Base-by-base conservation (phyloP, 1,284 basidiomycete genomes). In the Ceratorhiza oryzae-sativae region DNA sequence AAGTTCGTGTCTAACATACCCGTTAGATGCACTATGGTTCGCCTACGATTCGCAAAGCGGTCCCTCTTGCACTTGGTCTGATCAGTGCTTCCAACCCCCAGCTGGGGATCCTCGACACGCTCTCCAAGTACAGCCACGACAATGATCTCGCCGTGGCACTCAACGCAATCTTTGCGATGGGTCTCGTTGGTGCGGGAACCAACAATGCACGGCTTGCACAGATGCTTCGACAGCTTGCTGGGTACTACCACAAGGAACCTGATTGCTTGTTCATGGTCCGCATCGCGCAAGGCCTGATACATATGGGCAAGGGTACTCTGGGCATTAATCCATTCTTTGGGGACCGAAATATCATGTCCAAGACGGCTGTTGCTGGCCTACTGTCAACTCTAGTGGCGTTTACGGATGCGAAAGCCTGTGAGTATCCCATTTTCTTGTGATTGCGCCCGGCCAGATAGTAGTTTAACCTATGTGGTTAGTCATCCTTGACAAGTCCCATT, bases 91-190 rank as follows among this genome's bases (percentile, higher is more conserved):
- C 97, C 70, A 98, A 99, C 82, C 97, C 97, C 18, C 92, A 94
- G 81, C 86, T 98, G n/a, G 86, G 92, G 34, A 92, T 99, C 75
- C 89, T 99, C 76, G 97, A 99, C 81, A 98, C 95, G 0, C 88
- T 99, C 6, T 98, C 96, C n/a, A 98, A 97, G 81, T 99, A 99
- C 84, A 97, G 95, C 76, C 97, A 99, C 84, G 97, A 99, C 84
- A 96, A 92, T 78, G 97, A 99, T 81, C 89, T 98, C 42, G 87
- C 90, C 71, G 97, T 99, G 15, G 97, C 97, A 0, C 87, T 96
- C 72, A 99, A 98, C 78, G 94, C 97, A 30, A 99, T 99, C 81
- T 91, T 99, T 76, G 96, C 97, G 1, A 99, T 99, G 97, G 97
- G 97, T 77, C 86, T 99, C 20, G 93, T 99, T 63, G 97, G 97